Conservation (phyloP, 2,329 filamentous ascomycete species). For the Helotiales sp. region DNA sequence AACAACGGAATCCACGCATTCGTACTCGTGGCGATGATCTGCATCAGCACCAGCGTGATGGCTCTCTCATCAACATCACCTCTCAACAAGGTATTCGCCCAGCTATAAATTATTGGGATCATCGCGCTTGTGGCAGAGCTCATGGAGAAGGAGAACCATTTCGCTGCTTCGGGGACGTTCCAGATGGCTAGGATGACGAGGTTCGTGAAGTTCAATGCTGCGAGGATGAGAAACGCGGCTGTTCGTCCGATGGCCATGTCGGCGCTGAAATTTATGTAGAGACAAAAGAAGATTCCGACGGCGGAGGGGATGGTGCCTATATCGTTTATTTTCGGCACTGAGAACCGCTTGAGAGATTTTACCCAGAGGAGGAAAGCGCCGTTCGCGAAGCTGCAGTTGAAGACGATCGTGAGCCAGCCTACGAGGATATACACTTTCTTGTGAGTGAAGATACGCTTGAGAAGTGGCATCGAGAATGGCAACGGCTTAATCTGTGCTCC, state of each 20-base stretch:
- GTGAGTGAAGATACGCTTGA: not conserved
- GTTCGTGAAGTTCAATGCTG: conserved; percentile 46
- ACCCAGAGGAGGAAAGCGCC: not conserved
- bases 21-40: conserved; percentile 43
- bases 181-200: conserved; percentile 53
- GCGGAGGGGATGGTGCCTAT: not conserved
- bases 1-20: conserved; percentile 47
- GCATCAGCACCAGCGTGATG: conserved; percentile 43
- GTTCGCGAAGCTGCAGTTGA: not conserved
- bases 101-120: conserved; percentile 47
- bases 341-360: not conserved
- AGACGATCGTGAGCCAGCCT: not conserved
- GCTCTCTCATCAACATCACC: conserved; percentile 41
- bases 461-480: not conserved
- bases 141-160: conserved; percentile 52
- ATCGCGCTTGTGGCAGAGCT: conserved; percentile 44
- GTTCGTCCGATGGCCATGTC: not conserved
- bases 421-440: not conserved
- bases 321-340: not conserved
- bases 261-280: not conserved
- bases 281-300: not conserved
- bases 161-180: conserved; percentile 53
- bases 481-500: not conserved
- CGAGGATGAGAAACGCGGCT: not conserved
- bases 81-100: conserved; percentile 44